These are phyloP conservation scores for Xylaria sp. DNA, from an alignment of 2,329 filamentous ascomycete genomes.

Conservation along the genomic window DNA sequence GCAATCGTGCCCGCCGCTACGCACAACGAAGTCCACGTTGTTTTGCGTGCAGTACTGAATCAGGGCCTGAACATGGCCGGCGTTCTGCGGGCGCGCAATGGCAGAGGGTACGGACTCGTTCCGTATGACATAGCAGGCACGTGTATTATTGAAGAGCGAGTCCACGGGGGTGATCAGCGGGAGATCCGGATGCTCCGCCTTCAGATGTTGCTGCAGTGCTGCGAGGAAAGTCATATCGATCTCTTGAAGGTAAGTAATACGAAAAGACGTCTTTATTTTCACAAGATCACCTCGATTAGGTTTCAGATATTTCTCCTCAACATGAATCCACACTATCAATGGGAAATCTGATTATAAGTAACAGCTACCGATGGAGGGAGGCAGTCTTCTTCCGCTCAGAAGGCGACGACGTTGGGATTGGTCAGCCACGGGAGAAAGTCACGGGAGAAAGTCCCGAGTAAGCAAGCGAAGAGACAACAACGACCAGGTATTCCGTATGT, in stretches of 20 bases:
- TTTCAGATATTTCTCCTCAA: too few relatives aligned
- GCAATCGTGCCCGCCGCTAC: slow-evolving; percentile 35
- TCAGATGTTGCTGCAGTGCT: neutral
- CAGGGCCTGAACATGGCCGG: slow-evolving; percentile 19
- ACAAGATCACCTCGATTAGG: too few relatives aligned
- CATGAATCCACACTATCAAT: neutral
- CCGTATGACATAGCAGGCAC: slow-evolving; percentile 16
- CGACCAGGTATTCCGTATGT: neutral
- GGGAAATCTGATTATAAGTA: neutral
- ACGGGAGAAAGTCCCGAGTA: too few relatives aligned
- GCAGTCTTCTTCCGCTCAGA: neutral
- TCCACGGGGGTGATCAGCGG: slow-evolving; percentile 8
- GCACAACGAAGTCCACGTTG: slow-evolving; percentile 26
- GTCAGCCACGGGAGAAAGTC: neutral
- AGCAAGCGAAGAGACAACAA: too few relatives aligned
- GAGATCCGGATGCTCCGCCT: neutral
- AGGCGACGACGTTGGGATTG: neutral
- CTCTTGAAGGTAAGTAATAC: neutral
- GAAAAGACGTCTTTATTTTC: too few relatives aligned
- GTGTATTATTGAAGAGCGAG: slow-evolving; percentile 19
- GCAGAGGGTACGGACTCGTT: slow-evolving; percentile 13
- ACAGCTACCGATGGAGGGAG: neutral
- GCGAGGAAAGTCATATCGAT: slow-evolving; percentile 2
- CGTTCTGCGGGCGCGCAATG: slow-evolving; percentile 22
- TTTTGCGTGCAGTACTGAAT: slow-evolving; percentile 19